phyloP scores from a whole-genome alignment of 371 early-diverging fungal species.

The Polyrhizophydium stewartii region DNA sequence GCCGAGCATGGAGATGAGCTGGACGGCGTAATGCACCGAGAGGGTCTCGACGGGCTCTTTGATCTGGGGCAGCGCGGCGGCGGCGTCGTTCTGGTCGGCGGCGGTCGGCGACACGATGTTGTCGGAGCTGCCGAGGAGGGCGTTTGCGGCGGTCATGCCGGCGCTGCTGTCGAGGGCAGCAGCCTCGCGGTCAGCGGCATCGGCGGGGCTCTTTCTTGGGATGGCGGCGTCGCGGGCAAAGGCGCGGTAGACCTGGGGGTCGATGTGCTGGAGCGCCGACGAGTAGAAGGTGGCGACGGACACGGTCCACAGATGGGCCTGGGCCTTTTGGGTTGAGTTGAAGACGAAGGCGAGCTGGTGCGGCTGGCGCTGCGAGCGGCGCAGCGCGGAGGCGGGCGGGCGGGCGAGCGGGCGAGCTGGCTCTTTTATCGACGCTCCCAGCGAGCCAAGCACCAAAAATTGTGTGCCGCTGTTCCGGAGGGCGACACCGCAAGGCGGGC shows the following conservation, averaged over 20 bases:
- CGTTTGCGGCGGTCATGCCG: background rate
- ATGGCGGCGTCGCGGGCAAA: background rate
- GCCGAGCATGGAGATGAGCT: conserved; percentile 37
- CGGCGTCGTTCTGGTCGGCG: conserved; percentile 5
- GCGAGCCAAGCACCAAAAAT: no score
- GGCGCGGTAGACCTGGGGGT: background rate
- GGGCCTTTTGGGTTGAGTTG: conserved; percentile 16
- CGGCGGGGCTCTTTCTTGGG: no score
- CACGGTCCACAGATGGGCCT: conserved; percentile 25
- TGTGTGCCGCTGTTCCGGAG: no score
- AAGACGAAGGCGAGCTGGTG: conserved; percentile 24
- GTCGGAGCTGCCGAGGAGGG: background rate
- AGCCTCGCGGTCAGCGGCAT: no score
- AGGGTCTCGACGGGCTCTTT: conserved; percentile 32
- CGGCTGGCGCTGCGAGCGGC: background rate
- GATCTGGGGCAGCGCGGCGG: conserved; percentile 6
- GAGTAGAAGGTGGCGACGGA: conserved; percentile 11
- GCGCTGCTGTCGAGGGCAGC: no score
- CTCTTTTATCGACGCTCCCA: no score
- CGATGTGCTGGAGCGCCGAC: background rate
- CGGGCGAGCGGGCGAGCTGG: no score
- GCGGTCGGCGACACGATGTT: conserved; percentile 1
- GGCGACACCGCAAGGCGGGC: no score
- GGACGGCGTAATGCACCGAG: conserved; percentile 37
- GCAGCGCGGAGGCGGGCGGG: no score